A percentile compares a stretch with the other conserved stretches of the same genome.
Evolutionary conservation across 441 rosid genomes (phyloP).

Genomic region (Mallotus repandus): DNA sequence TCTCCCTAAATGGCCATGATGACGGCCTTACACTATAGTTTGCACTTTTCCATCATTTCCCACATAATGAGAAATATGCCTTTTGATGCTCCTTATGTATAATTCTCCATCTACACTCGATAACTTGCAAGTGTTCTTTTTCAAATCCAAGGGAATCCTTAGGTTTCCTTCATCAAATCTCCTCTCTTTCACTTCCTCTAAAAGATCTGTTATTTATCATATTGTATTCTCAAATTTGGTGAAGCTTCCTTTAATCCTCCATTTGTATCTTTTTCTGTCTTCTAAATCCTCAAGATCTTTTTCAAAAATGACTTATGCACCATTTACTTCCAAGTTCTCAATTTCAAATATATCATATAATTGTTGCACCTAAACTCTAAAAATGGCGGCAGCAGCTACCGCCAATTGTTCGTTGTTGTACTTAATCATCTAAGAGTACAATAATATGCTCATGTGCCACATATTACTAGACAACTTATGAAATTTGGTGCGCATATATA

Average conservation of each 20-base stretch:
- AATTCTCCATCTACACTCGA: too few species aligned
- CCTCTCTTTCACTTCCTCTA: neutral
- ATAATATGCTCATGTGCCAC: neutral
- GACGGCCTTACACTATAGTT: too few species aligned
- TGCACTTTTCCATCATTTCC: too few species aligned
- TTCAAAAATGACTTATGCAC: neutral
- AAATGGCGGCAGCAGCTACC: neutral
- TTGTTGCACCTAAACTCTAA: neutral
- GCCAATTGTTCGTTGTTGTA: neutral
- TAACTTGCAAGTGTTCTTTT: too few species aligned
- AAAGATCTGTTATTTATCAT: neutral
- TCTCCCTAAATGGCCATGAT: too few species aligned
- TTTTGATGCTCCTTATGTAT: too few species aligned
- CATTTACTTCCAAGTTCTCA: neutral
- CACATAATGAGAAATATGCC: too few species aligned
- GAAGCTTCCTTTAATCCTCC: neutral
- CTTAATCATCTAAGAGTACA: neutral
- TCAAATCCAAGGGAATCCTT: too few species aligned
- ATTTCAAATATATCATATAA: neutral
- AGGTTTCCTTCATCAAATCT: too few species aligned
- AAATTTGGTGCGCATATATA: too few species aligned
- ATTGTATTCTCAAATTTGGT: neutral
- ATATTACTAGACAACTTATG: too few species aligned
- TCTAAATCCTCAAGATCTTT: neutral
- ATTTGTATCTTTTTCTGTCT: neutral